Evolutionary conservation across 345 rosid genomes (phyloP).

Genomic region (Camelina laxa): DNA sequence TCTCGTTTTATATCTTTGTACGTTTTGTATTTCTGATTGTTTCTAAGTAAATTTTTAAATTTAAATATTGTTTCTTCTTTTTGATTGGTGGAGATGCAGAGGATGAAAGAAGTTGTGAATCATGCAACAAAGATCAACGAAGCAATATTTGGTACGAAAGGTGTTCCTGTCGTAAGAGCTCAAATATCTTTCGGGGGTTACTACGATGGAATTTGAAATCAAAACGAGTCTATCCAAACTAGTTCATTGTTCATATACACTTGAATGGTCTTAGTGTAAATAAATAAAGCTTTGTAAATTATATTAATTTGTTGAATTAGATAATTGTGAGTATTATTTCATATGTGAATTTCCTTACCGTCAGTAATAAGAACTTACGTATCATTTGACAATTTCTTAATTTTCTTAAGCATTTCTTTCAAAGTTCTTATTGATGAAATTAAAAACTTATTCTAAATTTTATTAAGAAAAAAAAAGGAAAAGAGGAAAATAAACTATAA

Average conservation of each 20-base stretch:
- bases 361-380: too few species aligned
- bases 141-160: constrained; percentile 70
- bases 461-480: neutral
- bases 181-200: constrained; percentile 79
- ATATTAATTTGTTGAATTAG: constrained; percentile 1
- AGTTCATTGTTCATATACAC: neutral
- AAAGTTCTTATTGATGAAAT: too few species aligned
- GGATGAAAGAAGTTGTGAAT: constrained; percentile 72
- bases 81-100: constrained; percentile 47
- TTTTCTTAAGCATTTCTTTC: too few species aligned
- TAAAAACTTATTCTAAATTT: too few species aligned
- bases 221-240: too few species aligned
- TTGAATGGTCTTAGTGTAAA: neutral
- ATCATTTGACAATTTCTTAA: too few species aligned
- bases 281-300: constrained; percentile 22
- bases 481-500: neutral
- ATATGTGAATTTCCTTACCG: neutral
- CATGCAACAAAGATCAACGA: constrained; percentile 69
- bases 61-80: too few species aligned
- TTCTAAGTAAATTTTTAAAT: neutral
- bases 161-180: constrained; percentile 72
- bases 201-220: constrained; percentile 55
- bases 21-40: constrained; percentile 25
- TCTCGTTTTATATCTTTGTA: constrained; percentile 20
- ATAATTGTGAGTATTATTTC: constrained; percentile 23